Percentiles rank a stretch among this genome's conserved stretches.
Conservation (phyloP, 148 eudicot species). For the Pharnaceum exiguum region DNA sequence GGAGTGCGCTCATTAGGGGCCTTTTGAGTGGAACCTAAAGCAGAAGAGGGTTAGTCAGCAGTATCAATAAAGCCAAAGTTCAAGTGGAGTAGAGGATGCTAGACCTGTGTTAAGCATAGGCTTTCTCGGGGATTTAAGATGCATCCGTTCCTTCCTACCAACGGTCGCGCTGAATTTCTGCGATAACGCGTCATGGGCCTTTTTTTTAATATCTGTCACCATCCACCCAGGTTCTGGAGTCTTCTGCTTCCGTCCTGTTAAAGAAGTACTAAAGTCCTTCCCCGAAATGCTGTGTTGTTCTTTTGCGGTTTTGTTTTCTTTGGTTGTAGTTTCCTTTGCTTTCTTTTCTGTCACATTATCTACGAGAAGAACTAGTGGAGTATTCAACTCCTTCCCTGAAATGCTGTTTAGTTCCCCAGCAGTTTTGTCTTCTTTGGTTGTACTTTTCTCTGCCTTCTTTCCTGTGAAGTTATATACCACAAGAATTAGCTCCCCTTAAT, state of each 20-base stretch:
- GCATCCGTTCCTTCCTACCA: conserved; percentile 5
- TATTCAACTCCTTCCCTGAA: no score
- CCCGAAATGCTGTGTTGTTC: not conserved
- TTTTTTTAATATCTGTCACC: not conserved
- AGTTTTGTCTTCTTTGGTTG: not conserved
- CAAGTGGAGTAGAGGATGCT: not conserved
- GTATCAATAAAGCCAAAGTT: not conserved
- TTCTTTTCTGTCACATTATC: conserved; percentile 1
- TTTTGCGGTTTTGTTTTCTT: not conserved
- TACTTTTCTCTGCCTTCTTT: not conserved
- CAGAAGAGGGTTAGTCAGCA: not conserved
- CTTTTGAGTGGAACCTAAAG: conserved; percentile 2
- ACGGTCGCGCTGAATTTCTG: not conserved
- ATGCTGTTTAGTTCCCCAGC: not conserved
- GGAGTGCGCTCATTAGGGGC: conserved; percentile 15
- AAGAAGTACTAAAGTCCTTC: no score
- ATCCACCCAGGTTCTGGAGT: not conserved
- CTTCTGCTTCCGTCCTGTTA: not conserved
- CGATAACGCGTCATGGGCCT: no score
- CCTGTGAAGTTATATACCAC: not conserved
- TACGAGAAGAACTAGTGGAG: no score
- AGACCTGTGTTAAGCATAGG: conserved; percentile 2
- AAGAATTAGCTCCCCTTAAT: not conserved
- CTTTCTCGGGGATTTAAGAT: conserved; percentile 4
- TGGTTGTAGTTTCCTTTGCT: not conserved